phyloP scores from a whole-genome alignment of 2,329 filamentous ascomycete genomes.

The Diaporthe amygdali region DNA sequence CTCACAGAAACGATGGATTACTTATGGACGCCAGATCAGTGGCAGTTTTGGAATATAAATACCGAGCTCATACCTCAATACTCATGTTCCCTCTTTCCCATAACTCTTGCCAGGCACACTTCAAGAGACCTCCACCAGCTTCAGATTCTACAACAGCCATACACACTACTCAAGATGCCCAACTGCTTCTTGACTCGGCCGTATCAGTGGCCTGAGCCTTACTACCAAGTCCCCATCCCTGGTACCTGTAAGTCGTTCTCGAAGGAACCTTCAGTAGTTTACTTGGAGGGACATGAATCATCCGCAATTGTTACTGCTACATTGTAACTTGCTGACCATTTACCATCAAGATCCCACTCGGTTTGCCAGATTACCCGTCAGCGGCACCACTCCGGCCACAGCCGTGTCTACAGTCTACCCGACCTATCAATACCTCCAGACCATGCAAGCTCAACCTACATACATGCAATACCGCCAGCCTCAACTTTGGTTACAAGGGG shows the following conservation, averaged over 20 bases:
- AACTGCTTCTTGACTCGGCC: neutral
- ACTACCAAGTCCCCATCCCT: conserved; percentile 8
- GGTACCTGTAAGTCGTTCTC: conserved; percentile 4
- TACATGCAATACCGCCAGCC: neutral
- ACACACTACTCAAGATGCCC: neutral
- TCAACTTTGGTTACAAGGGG: conserved; percentile 14
- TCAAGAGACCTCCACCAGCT: neutral
- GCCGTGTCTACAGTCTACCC: neutral
- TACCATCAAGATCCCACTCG: neutral
- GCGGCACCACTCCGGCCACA: conserved; percentile 1
- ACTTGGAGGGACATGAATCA: too few relatives aligned
- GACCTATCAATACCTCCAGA: neutral
- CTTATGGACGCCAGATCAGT: neutral
- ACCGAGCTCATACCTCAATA: neutral
- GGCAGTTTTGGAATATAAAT: neutral
- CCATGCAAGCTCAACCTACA: neutral
- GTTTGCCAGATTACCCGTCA: conserved; percentile 8
- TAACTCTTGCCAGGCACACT: neutral
- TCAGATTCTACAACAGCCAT: neutral
- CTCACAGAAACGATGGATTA: neutral
- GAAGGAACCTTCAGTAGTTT: neutral
- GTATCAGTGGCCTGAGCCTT: conserved; percentile 10
- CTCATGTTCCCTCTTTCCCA: neutral
- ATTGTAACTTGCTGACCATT: neutral
- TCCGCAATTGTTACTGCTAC: neutral